Evolutionary conservation across 2,329 filamentous ascomycete genomes (phyloP).

Genomic region (Verticillium isaacii): DNA sequence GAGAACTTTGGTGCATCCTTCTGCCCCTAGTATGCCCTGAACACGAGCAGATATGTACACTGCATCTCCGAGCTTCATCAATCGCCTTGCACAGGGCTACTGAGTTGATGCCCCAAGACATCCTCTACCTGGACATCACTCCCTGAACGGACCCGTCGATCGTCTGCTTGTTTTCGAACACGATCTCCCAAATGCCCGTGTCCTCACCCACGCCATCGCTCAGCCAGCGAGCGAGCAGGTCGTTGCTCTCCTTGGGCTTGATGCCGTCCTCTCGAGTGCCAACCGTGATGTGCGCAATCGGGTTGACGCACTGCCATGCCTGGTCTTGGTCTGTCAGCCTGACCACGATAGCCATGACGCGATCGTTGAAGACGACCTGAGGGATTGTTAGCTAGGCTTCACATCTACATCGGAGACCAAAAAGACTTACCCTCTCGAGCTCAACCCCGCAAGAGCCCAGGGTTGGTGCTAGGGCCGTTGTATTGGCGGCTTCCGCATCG

Average conservation of each 20-base stretch:
- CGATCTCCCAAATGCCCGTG: conserved; percentile 39
- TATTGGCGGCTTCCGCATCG: conserved; percentile 27
- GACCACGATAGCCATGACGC: conserved; percentile 88
- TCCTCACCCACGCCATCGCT: conserved; percentile 41
- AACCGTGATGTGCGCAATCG: conserved; percentile 81
- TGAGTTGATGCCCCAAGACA: too few relatives aligned
- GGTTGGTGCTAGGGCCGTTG: conserved; percentile 23
- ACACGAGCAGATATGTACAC: too few relatives aligned
- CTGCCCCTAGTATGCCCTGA: too few relatives aligned
- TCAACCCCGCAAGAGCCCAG: conserved; percentile 62
- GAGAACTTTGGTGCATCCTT: too few relatives aligned
- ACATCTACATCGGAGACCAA: not conserved
- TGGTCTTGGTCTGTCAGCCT: conserved; percentile 56
- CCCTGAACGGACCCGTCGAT: conserved; percentile 43
- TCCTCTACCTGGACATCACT: conserved; percentile 41
- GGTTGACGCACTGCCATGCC: conserved; percentile 67
- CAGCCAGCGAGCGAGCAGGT: conserved; percentile 72
- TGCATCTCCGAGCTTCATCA: too few relatives aligned
- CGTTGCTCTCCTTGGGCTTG: conserved; percentile 94
- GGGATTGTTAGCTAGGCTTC: not conserved
- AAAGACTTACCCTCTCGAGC: conserved; percentile 49
- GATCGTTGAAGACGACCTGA: conserved; percentile 73
- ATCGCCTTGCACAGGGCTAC: too few relatives aligned
- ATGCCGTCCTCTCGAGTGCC: conserved; percentile 70
- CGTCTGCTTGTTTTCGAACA: conserved; percentile 43